These are phyloP conservation scores for Lactarius deliciosus DNA, from an alignment of 768 basidiomycete species.

Conservation along the genomic window DNA sequence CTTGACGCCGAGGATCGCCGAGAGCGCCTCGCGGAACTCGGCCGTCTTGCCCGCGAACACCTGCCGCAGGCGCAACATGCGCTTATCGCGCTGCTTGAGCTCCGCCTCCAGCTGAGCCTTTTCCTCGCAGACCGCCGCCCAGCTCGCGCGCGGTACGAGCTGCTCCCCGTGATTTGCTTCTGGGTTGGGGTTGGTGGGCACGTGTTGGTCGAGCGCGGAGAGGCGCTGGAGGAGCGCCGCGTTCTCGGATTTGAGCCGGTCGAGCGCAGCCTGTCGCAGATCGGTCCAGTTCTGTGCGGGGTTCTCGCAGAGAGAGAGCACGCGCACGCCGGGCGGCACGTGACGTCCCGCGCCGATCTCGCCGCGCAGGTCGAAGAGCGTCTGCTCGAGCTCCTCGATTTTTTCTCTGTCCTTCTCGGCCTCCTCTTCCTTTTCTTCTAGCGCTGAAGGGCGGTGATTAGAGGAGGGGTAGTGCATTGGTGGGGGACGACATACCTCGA, in stretches of 20 bases:
- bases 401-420: constrained; percentile 34
- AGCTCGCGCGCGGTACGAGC: constrained; percentile 78
- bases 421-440: no score
- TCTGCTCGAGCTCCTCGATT: constrained; percentile 74
- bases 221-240: constrained; percentile 69
- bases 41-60: constrained; percentile 81
- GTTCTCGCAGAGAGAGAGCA: constrained; percentile 63
- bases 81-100: constrained; percentile 55
- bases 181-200: constrained; percentile 29
- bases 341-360: constrained; percentile 68
- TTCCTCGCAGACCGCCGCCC: constrained; percentile 67
- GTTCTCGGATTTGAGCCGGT: constrained; percentile 80
- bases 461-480: no score
- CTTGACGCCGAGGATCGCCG: no score
- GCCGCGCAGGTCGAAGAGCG: constrained; percentile 61
- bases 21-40: constrained; percentile 80
- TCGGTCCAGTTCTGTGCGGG: constrained; percentile 74
- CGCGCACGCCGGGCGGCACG: constrained; percentile 66
- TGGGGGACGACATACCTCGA: no score
- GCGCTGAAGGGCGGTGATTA: no score
- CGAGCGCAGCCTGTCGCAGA: constrained; percentile 69
- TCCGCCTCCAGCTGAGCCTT: constrained; percentile 64
- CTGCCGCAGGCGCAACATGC: constrained; percentile 74
- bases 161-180: constrained; percentile 12
- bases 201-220: constrained; percentile 37